Percentiles rank a stretch among this genome's conserved stretches.
These are phyloP conservation scores for Microbotryum lychnidis-dioicae DNA, from an alignment of 1,284 basidiomycete genomes.

Conservation along the genomic window DNA sequence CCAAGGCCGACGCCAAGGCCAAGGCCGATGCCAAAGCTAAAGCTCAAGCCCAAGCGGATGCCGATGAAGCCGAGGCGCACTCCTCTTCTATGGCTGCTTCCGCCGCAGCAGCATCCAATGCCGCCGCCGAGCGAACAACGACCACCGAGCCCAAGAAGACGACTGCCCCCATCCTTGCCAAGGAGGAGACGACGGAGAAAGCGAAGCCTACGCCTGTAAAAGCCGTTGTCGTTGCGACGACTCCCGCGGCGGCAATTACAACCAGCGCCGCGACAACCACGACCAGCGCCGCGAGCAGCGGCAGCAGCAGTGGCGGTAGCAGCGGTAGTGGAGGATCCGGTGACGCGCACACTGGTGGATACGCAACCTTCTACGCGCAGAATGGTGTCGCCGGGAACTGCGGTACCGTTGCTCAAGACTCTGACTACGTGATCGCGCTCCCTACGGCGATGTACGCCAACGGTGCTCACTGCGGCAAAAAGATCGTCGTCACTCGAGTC, in stretches of 20 bases:
- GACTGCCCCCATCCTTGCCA: too few species aligned
- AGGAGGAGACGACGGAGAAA: too few species aligned
- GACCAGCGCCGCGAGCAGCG: too few species aligned
- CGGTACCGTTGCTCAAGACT: neutral
- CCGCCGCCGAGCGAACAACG: neutral
- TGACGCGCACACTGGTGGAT: neutral
- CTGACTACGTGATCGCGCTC: constrained; percentile 1
- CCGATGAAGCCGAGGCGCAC: too few species aligned
- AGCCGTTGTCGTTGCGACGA: too few species aligned
- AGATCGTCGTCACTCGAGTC: constrained; percentile 9
- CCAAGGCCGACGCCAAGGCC: neutral
- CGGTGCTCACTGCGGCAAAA: constrained; percentile 56
- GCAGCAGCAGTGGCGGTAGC: neutral
- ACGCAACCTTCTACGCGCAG: constrained; percentile 1
- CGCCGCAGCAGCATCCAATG: neutral
- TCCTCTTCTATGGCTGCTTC: neutral
- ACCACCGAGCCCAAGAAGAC: too few species aligned
- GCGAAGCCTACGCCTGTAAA: too few species aligned
- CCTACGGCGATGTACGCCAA: constrained; percentile 23
- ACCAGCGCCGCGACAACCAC: too few species aligned
- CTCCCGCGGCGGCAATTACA: too few species aligned
- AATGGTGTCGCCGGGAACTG: constrained; percentile 7
- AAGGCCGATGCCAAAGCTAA: neutral
- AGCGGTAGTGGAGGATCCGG: neutral
- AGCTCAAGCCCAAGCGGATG: too few species aligned